phyloP scores from a whole-genome alignment of 148 eudicot genomes.

The Fagopyrum tataricum region DNA sequence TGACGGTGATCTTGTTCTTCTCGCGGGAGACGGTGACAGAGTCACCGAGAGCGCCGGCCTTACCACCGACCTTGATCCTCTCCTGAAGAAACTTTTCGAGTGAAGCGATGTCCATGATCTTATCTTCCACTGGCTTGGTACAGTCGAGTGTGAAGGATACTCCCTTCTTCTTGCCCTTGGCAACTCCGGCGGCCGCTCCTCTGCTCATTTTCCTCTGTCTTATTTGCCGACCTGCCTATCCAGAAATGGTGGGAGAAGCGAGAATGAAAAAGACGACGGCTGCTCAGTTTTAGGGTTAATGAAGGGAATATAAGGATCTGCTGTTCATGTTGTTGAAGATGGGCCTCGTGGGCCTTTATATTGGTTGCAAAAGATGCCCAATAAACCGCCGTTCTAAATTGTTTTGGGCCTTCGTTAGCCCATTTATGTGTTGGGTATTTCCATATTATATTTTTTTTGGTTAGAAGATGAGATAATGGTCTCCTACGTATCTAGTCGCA shows the following conservation, averaged over 20 bases:
- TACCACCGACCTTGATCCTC: constrained; percentile 66
- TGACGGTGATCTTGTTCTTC: constrained; percentile 61
- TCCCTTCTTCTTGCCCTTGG: constrained; percentile 63
- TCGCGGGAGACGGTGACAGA: constrained; percentile 59
- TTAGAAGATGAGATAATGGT: too few relatives aligned
- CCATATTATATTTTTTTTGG: too few relatives aligned
- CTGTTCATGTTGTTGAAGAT: background rate
- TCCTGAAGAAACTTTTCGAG: constrained; percentile 74
- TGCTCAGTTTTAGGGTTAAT: constrained; percentile 6
- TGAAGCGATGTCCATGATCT: constrained; percentile 74
- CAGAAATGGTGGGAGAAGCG: background rate
- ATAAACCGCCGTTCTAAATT: background rate
- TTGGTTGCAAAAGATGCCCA: background rate
- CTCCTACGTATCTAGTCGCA: too few relatives aligned
- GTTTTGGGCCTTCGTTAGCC: background rate
- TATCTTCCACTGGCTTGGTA: constrained; percentile 64
- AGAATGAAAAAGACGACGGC: background rate
- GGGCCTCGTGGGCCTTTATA: background rate
- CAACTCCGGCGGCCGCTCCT: constrained; percentile 27
- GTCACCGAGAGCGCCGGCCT: constrained; percentile 72
- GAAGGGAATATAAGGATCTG: too few relatives aligned
- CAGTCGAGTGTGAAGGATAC: constrained; percentile 54
- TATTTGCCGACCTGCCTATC: background rate
- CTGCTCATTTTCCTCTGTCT: constrained; percentile 34
- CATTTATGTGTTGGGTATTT: background rate